Evolutionary conservation across 1,139 yeast genomes (phyloP), one percentile per base, ranked within the genome.

Genomic region (Saccharomyces hybrid): DNA sequence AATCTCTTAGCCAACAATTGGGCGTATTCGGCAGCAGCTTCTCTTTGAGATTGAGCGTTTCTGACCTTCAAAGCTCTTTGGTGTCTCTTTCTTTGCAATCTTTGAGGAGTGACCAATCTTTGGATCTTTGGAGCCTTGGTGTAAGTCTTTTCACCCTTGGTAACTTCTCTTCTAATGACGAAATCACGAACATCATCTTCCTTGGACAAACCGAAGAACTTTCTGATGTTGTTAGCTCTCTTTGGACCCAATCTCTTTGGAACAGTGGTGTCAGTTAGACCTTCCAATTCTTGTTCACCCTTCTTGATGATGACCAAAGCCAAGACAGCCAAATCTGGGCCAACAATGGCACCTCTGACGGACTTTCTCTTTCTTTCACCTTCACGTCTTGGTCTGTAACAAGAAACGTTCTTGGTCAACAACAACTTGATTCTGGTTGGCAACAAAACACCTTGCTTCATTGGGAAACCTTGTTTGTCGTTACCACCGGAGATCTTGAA

Each of bases 281-380:
- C 99, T 72, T 81, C 96, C 69, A 93, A 88, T 71, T 93, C 99
- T 67, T 79, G 74, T 63, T 93, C 99, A 79, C 99, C 99, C 82
- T 89, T 96, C 85, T 93, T 93, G 79, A 88, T 91, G 78, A 93
- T 80, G 71, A 91, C 84, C 73, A 93, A 85, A 66, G 98, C 83
- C 70, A 93, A 83, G 69, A 88, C 99, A 73, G 99, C 89, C 76
- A 95, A 83, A 80, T 93, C 99, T 77, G 88, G 85, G 75, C 89
- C 96, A 72, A 93, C 97, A 75, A 93, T 93, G 82, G 98, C 93
- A 76, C 99, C 99, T 84, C 99, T 91, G 73, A 93, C 98, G 66
- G 97, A 89, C 88, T 93, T 93, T 85, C 99, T 91, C 96, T 93
- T 93, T 83, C 99, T 89, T 85, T 93, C 99, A 85, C 99, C 99